These are phyloP conservation scores for Henckelia pumila DNA, from an alignment of 257 asterid species.

Conservation along the genomic window DNA sequence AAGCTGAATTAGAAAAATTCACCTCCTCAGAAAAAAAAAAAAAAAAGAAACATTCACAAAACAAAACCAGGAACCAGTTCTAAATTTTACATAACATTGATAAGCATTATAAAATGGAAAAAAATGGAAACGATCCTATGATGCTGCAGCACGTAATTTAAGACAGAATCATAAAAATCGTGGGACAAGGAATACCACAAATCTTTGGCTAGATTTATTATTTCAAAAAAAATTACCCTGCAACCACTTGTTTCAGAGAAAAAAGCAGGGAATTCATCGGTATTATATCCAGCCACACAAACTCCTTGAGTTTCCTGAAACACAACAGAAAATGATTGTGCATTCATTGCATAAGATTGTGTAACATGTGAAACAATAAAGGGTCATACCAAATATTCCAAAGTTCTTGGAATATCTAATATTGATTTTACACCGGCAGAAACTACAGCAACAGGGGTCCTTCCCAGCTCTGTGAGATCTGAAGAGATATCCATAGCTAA, in stretches of 20 bases:
- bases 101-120: not conserved
- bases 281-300: conserved; percentile 81
- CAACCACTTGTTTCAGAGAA: conserved; percentile 84
- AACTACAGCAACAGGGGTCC: conserved; percentile 83
- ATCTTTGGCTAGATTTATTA: conserved; percentile 8
- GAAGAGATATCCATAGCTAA: conserved; percentile 97
- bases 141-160: too few species aligned
- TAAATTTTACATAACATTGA: not conserved
- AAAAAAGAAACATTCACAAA: conserved; percentile 4
- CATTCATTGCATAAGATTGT: not conserved
- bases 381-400: conserved; percentile 76
- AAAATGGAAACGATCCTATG: too few species aligned
- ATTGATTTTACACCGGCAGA: conserved; percentile 95
- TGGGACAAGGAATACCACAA: not conserved
- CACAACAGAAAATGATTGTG: conserved; percentile 5
- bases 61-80: not conserved
- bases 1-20: not conserved
- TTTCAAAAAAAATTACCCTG: conserved; percentile 44
- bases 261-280: conserved; percentile 88
- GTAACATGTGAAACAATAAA: conserved; percentile 19
- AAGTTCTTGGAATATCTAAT: conserved; percentile 84
- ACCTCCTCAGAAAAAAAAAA: too few species aligned
- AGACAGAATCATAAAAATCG: too few species aligned
- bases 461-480: conserved; percentile 90
- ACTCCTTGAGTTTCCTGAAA: conserved; percentile 96